phyloP scores from a whole-genome alignment of 805 yeast genomes.

The Huiozyma naganishii region DNA sequence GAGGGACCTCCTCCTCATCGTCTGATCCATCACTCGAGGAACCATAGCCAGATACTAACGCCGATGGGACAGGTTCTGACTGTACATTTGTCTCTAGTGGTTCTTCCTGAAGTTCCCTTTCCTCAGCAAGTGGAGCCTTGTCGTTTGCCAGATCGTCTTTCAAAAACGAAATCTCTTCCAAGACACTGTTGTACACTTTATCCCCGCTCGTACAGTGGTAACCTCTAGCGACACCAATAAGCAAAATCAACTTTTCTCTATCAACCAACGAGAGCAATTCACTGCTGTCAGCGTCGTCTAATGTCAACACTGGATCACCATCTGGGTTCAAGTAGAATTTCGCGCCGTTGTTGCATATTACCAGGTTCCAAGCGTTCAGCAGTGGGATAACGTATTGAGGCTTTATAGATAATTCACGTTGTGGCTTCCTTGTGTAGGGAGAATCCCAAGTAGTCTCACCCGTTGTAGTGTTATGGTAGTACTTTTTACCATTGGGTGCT shows the following conservation, averaged over 20 bases:
- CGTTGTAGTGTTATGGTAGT: constrained; percentile 30
- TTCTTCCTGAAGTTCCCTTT: constrained; percentile 6
- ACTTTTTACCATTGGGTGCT: constrained; percentile 30
- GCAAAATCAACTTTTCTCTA: constrained; percentile 15
- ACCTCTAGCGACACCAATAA: constrained; percentile 20
- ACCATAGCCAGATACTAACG: neutral
- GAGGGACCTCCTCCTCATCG: constrained; percentile 7
- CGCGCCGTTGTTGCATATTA: constrained; percentile 33
- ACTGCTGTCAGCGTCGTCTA: constrained; percentile 25
- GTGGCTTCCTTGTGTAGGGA: constrained; percentile 15
- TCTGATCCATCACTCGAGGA: neutral
- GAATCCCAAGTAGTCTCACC: constrained; percentile 31
- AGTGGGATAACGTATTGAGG: constrained; percentile 13
- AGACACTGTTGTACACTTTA: constrained; percentile 11
- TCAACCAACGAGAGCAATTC: constrained; percentile 22
- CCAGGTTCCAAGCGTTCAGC: constrained; percentile 32
- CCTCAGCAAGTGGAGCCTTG: constrained; percentile 3
- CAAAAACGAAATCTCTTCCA: constrained; percentile 8
- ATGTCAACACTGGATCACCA: constrained; percentile 16
- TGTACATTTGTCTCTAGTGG: neutral
- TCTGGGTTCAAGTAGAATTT: constrained; percentile 31
- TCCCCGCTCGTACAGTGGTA: constrained; percentile 5
- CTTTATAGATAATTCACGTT: constrained; percentile 1
- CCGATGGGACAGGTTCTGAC: neutral
- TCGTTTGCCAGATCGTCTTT: constrained; percentile 5